Conservation (phyloP, 495 filamentous ascomycete species). For the Talaromyces proteolyticus region DNA sequence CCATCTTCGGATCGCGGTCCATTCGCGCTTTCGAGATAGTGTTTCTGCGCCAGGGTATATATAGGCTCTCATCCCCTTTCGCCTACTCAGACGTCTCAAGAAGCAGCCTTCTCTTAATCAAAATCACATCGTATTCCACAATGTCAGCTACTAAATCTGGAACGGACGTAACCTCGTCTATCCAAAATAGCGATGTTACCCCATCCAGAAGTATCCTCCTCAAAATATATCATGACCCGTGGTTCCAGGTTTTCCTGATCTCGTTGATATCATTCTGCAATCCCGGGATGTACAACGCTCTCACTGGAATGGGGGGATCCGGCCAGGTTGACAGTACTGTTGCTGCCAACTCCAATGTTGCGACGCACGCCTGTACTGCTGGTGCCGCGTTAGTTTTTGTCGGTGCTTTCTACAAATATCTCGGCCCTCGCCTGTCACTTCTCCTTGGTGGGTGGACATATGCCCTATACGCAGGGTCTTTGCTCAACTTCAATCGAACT, state of each 20-base stretch:
- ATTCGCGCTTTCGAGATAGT: no score
- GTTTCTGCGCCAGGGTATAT: no score
- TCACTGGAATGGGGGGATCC: conserved; percentile 49
- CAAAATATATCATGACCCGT: neutral
- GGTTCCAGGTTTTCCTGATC: neutral
- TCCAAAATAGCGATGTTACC: no score
- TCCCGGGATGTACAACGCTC: conserved; percentile 63
- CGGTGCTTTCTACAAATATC: conserved; percentile 31
- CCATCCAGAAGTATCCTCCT: neutral
- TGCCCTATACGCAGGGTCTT: conserved; percentile 30
- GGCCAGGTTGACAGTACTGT: conserved; percentile 40
- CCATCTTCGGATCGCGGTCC: no score
- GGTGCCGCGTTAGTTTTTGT: conserved; percentile 34
- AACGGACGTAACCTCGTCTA: neutral
- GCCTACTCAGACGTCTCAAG: no score
- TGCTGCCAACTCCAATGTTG: conserved; percentile 35
- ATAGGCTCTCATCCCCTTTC: no score
- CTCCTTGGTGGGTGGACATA: conserved; percentile 39
- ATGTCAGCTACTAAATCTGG: neutral
- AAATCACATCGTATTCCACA: no score
- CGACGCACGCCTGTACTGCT: conserved; percentile 30
- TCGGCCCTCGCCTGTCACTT: conserved; percentile 32
- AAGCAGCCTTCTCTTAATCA: no score
- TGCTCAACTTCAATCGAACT: conserved; percentile 41
- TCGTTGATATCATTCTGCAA: conserved; percentile 1